Conservation (phyloP, 2,329 filamentous ascomycete species). For the Fusarium torulosum region DNA sequence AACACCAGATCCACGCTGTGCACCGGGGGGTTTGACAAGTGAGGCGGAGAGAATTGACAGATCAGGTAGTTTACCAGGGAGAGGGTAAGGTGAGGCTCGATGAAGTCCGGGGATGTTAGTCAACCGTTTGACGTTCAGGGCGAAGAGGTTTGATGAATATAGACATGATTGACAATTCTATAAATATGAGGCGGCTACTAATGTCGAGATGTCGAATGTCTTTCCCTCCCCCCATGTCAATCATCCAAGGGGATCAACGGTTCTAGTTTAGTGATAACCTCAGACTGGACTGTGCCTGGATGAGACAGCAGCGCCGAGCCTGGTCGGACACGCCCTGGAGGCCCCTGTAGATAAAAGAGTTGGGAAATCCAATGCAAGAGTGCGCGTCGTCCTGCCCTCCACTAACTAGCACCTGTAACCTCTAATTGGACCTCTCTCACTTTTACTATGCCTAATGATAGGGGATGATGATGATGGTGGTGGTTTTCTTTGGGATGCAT, state of each 20-base stretch:
- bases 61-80: slow-evolving; percentile 3
- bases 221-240: background rate
- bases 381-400: slow-evolving; percentile 19
- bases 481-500: slow-evolving; percentile 11
- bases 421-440: background rate
- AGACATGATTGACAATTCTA: slow-evolving; percentile 20
- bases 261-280: background rate
- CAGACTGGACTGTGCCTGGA: slow-evolving; percentile 11
- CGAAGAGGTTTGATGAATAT: slow-evolving; percentile 17
- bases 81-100: slow-evolving; percentile 19
- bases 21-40: background rate
- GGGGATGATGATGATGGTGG: no score
- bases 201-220: slow-evolving; percentile 6
- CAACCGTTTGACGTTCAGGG: slow-evolving; percentile 10
- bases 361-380: background rate
- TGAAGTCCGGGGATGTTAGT: slow-evolving; percentile 1
- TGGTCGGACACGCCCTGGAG: slow-evolving; percentile 10
- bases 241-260: slow-evolving; percentile 8
- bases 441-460: no score
- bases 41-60: slow-evolving; percentile 18
- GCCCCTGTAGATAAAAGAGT: background rate
- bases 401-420: background rate
- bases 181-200: slow-evolving; percentile 14
- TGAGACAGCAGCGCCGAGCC: slow-evolving; percentile 6
- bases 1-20: slow-evolving; percentile 35